Conservation (phyloP, 139 green algal species). For the Nannochloris sp. region DNA sequence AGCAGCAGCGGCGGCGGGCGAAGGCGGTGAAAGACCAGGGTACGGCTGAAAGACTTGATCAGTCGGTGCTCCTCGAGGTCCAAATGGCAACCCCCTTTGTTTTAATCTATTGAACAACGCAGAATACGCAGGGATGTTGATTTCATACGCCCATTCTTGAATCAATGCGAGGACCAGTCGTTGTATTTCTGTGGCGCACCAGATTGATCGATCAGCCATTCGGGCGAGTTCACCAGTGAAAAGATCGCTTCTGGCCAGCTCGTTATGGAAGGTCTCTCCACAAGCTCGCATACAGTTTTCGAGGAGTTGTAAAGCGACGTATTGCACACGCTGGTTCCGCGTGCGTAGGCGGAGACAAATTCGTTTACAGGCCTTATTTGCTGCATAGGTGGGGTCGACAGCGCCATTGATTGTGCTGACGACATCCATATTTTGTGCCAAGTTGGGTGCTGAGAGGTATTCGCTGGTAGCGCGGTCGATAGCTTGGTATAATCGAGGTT, state of each 20-base stretch:
- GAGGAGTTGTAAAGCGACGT: constrained; percentile 5
- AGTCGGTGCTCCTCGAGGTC: background rate
- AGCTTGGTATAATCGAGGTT: constrained; percentile 7
- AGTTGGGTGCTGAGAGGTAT: constrained; percentile 16
- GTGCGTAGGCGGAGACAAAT: background rate
- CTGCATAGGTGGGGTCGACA: constrained; percentile 9
- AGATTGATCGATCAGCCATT: constrained; percentile 7
- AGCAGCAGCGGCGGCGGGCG: too few relatives aligned
- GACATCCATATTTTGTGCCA: constrained; percentile 16
- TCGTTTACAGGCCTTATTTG: constrained; percentile 17
- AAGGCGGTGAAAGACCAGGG: background rate
- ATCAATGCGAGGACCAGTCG: constrained; percentile 12
- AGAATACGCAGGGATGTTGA: background rate
- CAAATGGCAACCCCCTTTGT: background rate
- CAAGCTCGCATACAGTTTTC: constrained; percentile 12
- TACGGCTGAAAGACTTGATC: constrained; percentile 1
- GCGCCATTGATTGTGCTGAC: constrained; percentile 3
- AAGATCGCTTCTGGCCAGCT: constrained; percentile 17
- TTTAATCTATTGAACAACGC: constrained; percentile 13
- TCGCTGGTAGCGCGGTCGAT: constrained; percentile 19
- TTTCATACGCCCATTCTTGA: constrained; percentile 19
- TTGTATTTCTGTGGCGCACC: constrained; percentile 9
- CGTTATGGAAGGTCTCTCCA: constrained; percentile 12
- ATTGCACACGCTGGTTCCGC: constrained; percentile 6
- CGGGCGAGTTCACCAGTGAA: constrained; percentile 4